Conservation (phyloP, 768 basidiomycete species). For the Lepiota brunneoincarnata region DNA sequence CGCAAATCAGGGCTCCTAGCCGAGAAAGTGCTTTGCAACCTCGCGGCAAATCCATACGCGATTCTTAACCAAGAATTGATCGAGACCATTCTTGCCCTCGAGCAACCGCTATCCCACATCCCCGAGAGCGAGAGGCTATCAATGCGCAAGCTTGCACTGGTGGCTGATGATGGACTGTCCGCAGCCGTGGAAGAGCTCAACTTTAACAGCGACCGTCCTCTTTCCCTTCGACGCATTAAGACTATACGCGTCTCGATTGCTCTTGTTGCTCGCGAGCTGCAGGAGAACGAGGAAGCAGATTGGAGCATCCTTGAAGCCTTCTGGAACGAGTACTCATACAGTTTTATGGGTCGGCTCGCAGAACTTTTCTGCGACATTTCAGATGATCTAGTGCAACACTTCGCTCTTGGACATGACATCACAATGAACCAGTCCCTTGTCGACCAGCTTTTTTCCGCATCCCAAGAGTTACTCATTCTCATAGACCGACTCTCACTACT, state of each 20-base stretch:
- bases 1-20: constrained; percentile 62
- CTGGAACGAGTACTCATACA: constrained; percentile 60
- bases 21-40: constrained; percentile 63
- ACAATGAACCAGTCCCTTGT: constrained; percentile 39
- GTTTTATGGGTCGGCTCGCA: constrained; percentile 51
- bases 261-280: constrained; percentile 50
- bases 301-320: constrained; percentile 53
- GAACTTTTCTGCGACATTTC: constrained; percentile 33
- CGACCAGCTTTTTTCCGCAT: constrained; percentile 54
- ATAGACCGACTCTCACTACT: constrained; percentile 41
- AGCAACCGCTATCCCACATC: constrained; percentile 59
- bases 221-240: constrained; percentile 50
- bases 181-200: constrained; percentile 63
- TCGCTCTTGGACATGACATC: constrained; percentile 29
- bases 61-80: constrained; percentile 59
- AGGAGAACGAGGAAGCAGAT: constrained; percentile 48
- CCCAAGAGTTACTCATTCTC: constrained; percentile 52
- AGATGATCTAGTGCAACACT: constrained; percentile 53
- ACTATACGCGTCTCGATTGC: constrained; percentile 64
- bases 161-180: constrained; percentile 66
- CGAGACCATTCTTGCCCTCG: constrained; percentile 55
- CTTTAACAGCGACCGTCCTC: constrained; percentile 45
- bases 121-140: constrained; percentile 56
- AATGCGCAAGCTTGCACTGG: constrained; percentile 58
- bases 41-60: constrained; percentile 58